Evolutionary conservation across 1,284 basidiomycete species (phyloP), one percentile per base, ranked within the genome.

Genomic region (Kwoniella shivajii): DNA sequence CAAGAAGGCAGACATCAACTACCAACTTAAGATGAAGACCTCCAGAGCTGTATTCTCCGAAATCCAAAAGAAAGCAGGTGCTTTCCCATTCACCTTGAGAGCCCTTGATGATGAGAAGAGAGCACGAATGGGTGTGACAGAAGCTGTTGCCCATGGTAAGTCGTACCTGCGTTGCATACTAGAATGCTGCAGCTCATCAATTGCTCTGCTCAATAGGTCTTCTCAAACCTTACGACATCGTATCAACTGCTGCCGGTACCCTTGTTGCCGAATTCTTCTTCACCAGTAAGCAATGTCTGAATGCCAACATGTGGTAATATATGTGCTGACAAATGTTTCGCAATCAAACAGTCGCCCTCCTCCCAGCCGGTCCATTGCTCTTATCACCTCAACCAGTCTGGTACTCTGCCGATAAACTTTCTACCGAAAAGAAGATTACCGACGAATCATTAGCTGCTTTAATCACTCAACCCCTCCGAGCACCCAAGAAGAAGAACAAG

Each of bases 11-110:
- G 82, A 84, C 39, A 84, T 94, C 62, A 95, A 90, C 50, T 99
- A 98, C 82, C 90, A 94, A 76, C 84, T 98, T 72, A 99, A 98
- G 84, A 89, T 96, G 87, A 96, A 95, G 82, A 95, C 90, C 54
- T 94, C 93, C 50, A 88, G 95, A 67, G 86, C 89, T 31, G 89
- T 96, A 45, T 97, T 96, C 80, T 89, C 89, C 50, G 95, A 98
- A 80, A 90, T 98, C 71, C 90, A 95, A 80, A 95, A 94, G 84
- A 98, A 97, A 67, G 90, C 95, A 33, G 95, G 94, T 27, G 84
- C 91, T 6, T 99, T 99, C 87, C 95, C 95, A 42, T 97, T 99
- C 85, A 97, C 94, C 73, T 84, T 99, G 61, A 89, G 95, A 64
- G 84, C 84, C 52, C 83, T 99, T 60, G 95, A 97, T 60, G 94